phyloP scores from a whole-genome alignment of 148 eudicot genomes.

The Persicaria tinctoria region DNA sequence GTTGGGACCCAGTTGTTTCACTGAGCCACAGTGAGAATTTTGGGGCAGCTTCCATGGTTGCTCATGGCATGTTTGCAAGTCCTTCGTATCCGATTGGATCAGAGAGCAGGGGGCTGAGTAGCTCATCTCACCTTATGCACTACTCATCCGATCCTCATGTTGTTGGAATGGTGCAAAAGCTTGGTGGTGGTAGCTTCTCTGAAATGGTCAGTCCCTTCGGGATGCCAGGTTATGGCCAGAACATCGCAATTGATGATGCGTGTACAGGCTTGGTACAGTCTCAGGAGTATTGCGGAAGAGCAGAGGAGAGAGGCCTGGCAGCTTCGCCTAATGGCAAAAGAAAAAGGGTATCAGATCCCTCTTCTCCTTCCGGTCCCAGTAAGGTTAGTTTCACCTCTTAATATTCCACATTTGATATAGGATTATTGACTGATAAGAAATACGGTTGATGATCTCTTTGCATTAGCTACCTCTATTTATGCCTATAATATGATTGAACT shows the following conservation, averaged over 20 bases:
- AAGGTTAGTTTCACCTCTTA: slow-evolving; percentile 30
- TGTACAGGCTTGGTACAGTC: slow-evolving; percentile 15
- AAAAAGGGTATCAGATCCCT: slow-evolving; percentile 43
- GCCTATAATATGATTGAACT: not conserved
- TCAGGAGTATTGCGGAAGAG: slow-evolving; percentile 32
- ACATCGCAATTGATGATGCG: slow-evolving; percentile 18
- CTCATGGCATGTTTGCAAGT: slow-evolving; percentile 36
- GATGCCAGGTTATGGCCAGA: slow-evolving; percentile 35
- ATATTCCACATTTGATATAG: not conserved
- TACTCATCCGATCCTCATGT: slow-evolving; percentile 48
- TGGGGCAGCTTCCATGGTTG: slow-evolving; percentile 40
- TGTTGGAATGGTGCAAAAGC: slow-evolving; percentile 50
- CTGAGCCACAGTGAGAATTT: slow-evolving; percentile 46
- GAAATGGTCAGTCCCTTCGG: slow-evolving; percentile 58
- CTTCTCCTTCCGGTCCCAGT: slow-evolving; percentile 28
- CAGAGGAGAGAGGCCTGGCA: slow-evolving; percentile 37
- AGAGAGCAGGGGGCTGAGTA: slow-evolving; percentile 32
- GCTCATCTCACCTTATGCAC: slow-evolving; percentile 37
- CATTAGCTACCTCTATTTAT: no score
- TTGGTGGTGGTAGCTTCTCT: slow-evolving; percentile 57
- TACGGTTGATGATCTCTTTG: no score
- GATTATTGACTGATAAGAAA: not conserved
- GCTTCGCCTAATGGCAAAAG: slow-evolving; percentile 54
- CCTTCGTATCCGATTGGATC: slow-evolving; percentile 25
- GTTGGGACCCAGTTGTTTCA: slow-evolving; percentile 70